These are phyloP conservation scores for Boletus speciosus DNA, from an alignment of 768 basidiomycete genomes.

Conservation along the genomic window DNA sequence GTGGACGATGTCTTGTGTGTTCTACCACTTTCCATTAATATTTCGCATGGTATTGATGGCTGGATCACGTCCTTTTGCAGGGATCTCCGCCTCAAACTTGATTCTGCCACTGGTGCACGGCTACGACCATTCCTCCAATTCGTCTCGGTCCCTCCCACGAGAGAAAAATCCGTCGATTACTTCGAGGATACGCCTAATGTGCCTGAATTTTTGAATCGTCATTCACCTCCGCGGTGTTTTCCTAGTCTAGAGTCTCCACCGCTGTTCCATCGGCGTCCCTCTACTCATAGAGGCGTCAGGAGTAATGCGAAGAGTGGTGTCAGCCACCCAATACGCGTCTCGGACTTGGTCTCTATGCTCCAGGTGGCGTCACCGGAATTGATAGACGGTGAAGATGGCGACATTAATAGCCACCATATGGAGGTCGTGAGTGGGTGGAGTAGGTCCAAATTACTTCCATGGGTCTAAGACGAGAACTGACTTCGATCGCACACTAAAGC, in stretches of 20 bases:
- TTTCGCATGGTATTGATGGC: neutral
- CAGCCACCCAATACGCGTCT: slow-evolving; percentile 14
- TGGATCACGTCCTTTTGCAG: slow-evolving; percentile 16
- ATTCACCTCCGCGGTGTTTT: slow-evolving; percentile 25
- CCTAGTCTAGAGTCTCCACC: slow-evolving; percentile 38
- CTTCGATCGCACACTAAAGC: slow-evolving; percentile 12
- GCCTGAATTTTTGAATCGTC: slow-evolving; percentile 29
- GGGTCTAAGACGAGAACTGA: slow-evolving; percentile 2
- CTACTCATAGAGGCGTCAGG: neutral
- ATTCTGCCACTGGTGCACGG: slow-evolving; percentile 21
- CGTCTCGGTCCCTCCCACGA: slow-evolving; percentile 17
- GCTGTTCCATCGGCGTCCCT: slow-evolving; percentile 38
- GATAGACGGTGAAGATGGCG: slow-evolving; percentile 39
- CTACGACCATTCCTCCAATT: slow-evolving; percentile 30
- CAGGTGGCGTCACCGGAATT: slow-evolving; percentile 21
- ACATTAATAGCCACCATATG: slow-evolving; percentile 50
- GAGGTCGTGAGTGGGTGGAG: slow-evolving; percentile 64
- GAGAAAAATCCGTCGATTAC: slow-evolving; percentile 9
- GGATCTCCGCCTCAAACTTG: slow-evolving; percentile 31
- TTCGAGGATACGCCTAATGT: slow-evolving; percentile 17
- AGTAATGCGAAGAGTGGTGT: neutral
- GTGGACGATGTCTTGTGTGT: slow-evolving; percentile 42
- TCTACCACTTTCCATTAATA: neutral
- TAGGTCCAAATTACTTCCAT: slow-evolving; percentile 32
- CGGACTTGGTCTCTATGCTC: slow-evolving; percentile 29